Base-by-base conservation (phyloP, 2,329 filamentous ascomycete genomes). In the Chrysoporthe deuterocubensis region DNA sequence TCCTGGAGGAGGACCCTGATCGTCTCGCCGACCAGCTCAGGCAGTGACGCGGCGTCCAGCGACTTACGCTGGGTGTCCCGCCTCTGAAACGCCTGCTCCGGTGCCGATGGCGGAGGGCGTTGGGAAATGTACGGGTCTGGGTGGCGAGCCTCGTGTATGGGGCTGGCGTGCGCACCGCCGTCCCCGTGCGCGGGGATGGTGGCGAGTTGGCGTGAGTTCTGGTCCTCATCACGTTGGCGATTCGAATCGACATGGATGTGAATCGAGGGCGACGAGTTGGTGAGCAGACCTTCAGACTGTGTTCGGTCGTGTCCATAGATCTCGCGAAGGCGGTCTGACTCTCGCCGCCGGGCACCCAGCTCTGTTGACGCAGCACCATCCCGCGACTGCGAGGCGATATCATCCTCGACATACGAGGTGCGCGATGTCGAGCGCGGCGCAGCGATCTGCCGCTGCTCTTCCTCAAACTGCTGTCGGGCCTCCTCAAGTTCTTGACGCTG, bases 1-100 rank as follows among this genome's bases (percentile, higher is more conserved):
- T 90, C 88, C 59, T 83, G 81, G 72, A 90, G 73, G 21, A 86
- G 75, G 8, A 90, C 83, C 43, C 82, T 81, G 62, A 80, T 78
- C 0, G 87, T 85, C 70, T 87, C 84, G 9, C 86, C 72, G 0
- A 90, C 73, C 9, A 90, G 78, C 69, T 88, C 83, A 0, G 81
- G 78, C 13, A 90, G 79, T 1, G 84, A 85, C 0, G 85, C 84
- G 11, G 77, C 77, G 68, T 83, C 79, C 64, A 79, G 77, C 0
- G 72, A 63, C 21, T 64, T 71, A 32, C 71, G 75, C 2, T 71
- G 76, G 50, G 73, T 73, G 50, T 80, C 73, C 3, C 73, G 76
- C 1, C 75, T 75, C 40, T 76, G 77, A 32, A 74, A 77, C 0
- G 75, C 73, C 16, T 76, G 71, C 14, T 75, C 71, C 3, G 74